Evolutionary conservation across 768 basidiomycete genomes (phyloP).

Genomic region (Tulasnella sp.): DNA sequence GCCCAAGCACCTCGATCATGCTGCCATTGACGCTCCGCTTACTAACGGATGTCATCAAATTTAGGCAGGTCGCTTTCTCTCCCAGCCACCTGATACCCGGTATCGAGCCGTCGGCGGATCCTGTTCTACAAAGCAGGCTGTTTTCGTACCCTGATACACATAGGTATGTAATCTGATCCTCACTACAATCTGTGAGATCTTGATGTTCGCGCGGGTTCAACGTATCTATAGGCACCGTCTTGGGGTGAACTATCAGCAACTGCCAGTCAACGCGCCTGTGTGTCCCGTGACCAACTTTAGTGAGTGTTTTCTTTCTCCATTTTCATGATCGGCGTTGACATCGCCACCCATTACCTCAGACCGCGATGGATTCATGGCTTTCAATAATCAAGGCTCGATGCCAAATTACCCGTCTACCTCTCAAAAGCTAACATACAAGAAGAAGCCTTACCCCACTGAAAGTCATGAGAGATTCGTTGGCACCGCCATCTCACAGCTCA

Average conservation of each 20-base stretch:
- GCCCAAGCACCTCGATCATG: slow-evolving; percentile 16
- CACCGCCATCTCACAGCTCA: slow-evolving; percentile 37
- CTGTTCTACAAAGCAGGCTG: slow-evolving; percentile 85
- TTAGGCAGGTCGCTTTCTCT: slow-evolving; percentile 57
- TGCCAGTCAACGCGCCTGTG: slow-evolving; percentile 77
- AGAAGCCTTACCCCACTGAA: slow-evolving; percentile 30
- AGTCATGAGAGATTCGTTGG: slow-evolving; percentile 70
- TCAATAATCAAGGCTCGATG: slow-evolving; percentile 67
- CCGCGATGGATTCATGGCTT: slow-evolving; percentile 61
- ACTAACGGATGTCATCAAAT: too few species aligned
- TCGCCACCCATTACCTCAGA: slow-evolving; percentile 24
- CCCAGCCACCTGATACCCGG: slow-evolving; percentile 83
- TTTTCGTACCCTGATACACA: slow-evolving; percentile 68
- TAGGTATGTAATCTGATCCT: slow-evolving; percentile 13
- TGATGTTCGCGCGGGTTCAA: not conserved
- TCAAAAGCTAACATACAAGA: slow-evolving; percentile 54
- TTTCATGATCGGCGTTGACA: not conserved
- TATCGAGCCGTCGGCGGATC: slow-evolving; percentile 83
- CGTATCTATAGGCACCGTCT: slow-evolving; percentile 23
- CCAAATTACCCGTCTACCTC: slow-evolving; percentile 84
- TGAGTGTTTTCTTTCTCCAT: not conserved
- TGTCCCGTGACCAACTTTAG: slow-evolving; percentile 75
- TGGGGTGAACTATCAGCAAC: slow-evolving; percentile 43
- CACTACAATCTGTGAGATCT: too few species aligned
- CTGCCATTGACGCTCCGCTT: not conserved